These are phyloP conservation scores for Suillus alpinus DNA, from an alignment of 768 basidiomycete species.

Conservation along the genomic window DNA sequence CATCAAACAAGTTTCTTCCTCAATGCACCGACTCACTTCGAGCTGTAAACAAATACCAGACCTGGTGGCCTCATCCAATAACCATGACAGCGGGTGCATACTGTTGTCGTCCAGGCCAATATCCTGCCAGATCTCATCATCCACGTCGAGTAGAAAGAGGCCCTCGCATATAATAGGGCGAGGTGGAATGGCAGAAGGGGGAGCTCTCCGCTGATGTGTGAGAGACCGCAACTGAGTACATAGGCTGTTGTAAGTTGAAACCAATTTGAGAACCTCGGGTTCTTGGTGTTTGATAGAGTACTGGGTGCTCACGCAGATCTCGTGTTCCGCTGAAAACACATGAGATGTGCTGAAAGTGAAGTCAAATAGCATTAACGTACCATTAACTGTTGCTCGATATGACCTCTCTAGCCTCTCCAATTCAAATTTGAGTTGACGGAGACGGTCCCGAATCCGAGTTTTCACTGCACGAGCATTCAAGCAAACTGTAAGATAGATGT, in stretches of 20 bases:
- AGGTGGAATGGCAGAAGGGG: conserved; percentile 21
- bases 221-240: conserved; percentile 16
- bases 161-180: conserved; percentile 13
- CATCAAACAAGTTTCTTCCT: not conserved
- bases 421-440: conserved; percentile 15
- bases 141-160: not conserved
- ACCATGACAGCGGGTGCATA: not conserved
- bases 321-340: conserved; percentile 21
- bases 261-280: conserved; percentile 21
- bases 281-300: conserved; percentile 22
- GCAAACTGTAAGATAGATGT: conserved; percentile 4
- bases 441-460: conserved; percentile 12
- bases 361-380: conserved; percentile 11
- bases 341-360: conserved; percentile 19
- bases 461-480: conserved; percentile 21
- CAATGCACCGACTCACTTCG: not conserved
- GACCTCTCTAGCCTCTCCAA: too few relatives aligned
- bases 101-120: fast-evolving
- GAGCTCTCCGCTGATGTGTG: conserved; percentile 18
- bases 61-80: not conserved
- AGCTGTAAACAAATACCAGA: not conserved
- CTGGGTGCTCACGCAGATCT: conserved; percentile 24
- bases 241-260: conserved; percentile 25
- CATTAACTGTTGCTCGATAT: conserved; percentile 9
- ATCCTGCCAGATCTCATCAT: not conserved